Evolutionary conservation across 2,329 filamentous ascomycete genomes (phyloP), one percentile per base, ranked within the genome.

Genomic region (Coniochaeta sp.): DNA sequence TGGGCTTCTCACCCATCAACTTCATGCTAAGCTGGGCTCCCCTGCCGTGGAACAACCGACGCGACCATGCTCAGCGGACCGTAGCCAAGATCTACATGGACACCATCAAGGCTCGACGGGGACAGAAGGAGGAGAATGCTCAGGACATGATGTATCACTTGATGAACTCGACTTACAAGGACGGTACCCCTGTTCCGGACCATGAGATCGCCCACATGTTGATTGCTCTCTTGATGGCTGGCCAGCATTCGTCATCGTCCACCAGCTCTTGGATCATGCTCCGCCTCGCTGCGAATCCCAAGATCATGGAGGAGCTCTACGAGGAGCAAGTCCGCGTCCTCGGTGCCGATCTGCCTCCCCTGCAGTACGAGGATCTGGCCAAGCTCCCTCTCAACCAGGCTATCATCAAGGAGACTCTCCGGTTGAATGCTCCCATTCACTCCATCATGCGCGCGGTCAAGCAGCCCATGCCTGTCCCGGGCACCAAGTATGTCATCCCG

Each of bases 391-490:
- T 97, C 22, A 90, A 96, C 79, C 82, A 88, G 67, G 89, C 91
- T 68, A 87, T 96, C 64, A 83, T 97, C 76, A 95, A 93, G 78
- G 93, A 97, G 77, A 96, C 93, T 2, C 87, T 97, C 43, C 89
- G 93, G 64, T 81, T 97, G 17, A 90, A 97, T 73, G 89, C 92
- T 1, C 93, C 93, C 1, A 97, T 98, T 69, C 93, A 97, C 82
- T 95, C 90, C 58, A 96, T 98, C 70, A 85, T 98, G 81, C 91
- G 93, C 68, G 89, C 90, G 67, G 93, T 96, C 73, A 96, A 93
- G 79, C 85, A 86, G 65, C 91, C 93, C 62, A 91, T 97, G 84
- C 83, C 86, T 12, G 84, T 96, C 28, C 86, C 91, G 33, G 90
- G 89, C 65, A 96, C 91, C 47, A 89, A 89, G 67, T 96, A 88